Evolutionary conservation across 805 yeast species (phyloP).

Genomic region (Yarrowia osloensis): DNA sequence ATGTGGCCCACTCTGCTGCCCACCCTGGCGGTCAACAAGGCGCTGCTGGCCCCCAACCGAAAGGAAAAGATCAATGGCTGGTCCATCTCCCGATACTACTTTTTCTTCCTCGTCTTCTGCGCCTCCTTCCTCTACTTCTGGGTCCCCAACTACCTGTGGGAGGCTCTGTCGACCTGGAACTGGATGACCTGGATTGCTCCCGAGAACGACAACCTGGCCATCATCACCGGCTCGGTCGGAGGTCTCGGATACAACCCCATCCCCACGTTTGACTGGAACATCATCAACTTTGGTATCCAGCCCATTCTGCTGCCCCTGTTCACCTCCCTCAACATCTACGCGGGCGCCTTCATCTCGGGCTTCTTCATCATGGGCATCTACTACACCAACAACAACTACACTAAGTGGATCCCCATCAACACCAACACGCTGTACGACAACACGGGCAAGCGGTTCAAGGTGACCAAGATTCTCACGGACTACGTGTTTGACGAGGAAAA

Average conservation of each 20-base stretch:
- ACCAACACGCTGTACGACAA: slow-evolving; percentile 55
- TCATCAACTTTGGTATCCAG: slow-evolving; percentile 38
- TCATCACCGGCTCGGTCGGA: slow-evolving; percentile 57
- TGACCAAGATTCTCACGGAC: slow-evolving; percentile 47
- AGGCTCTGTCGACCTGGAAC: slow-evolving; percentile 61
- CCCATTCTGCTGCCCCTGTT: slow-evolving; percentile 33
- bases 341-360: slow-evolving; percentile 32
- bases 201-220: slow-evolving; percentile 58
- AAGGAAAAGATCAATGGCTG: slow-evolving; percentile 59
- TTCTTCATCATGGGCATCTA: slow-evolving; percentile 51
- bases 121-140: slow-evolving; percentile 59
- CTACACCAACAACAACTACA: slow-evolving; percentile 58
- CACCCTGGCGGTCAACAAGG: slow-evolving; percentile 47
- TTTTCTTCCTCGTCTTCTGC: slow-evolving; percentile 49
- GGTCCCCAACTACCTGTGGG: slow-evolving; percentile 67
- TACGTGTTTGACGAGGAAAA: slow-evolving; percentile 47
- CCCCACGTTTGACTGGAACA: slow-evolving; percentile 47
- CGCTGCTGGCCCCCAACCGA: slow-evolving; percentile 43
- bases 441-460: slow-evolving; percentile 52
- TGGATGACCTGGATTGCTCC: slow-evolving; percentile 61
- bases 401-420: slow-evolving; percentile 61
- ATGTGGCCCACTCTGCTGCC: slow-evolving; percentile 59
- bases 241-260: slow-evolving; percentile 48
- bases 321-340: slow-evolving; percentile 31
- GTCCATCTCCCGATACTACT: slow-evolving; percentile 55